A percentile compares a stretch with the other conserved stretches of the same genome.
These are phyloP conservation scores for Sporothrix curviconia DNA, from an alignment of 2,329 filamentous ascomycete genomes.

Conservation along the genomic window DNA sequence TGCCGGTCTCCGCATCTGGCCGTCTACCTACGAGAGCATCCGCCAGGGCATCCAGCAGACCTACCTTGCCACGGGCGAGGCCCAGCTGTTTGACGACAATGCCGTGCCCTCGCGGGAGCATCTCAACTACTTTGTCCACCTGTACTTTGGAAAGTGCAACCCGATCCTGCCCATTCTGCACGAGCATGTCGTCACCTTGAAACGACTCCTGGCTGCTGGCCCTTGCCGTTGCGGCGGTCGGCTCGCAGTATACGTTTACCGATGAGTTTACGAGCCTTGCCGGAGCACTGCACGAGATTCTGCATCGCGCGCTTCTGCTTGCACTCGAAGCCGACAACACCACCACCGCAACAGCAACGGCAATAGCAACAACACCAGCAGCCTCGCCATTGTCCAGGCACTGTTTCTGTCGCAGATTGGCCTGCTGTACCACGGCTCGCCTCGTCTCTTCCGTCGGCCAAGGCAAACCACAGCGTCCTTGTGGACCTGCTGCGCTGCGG, in stretches of 20 bases:
- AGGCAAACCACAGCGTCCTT: background rate
- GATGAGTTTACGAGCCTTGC: background rate
- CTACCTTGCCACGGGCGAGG: background rate
- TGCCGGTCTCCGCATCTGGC: background rate
- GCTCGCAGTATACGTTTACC: background rate
- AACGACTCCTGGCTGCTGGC: background rate
- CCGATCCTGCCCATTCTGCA: background rate
- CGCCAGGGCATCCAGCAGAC: background rate
- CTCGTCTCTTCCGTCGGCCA: background rate
- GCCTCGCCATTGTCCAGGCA: background rate
- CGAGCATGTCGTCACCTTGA: background rate
- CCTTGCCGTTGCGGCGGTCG: background rate
- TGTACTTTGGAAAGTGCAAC: background rate
- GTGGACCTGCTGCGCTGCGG: background rate
- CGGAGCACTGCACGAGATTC: background rate
- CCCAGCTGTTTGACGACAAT: background rate
- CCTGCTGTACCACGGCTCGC: background rate
- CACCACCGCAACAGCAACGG: no score
- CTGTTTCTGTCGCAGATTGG: background rate
- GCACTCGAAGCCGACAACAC: background rate
- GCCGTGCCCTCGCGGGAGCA: background rate
- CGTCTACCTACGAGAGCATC: background rate
- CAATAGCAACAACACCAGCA: background rate
- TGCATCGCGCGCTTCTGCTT: background rate
- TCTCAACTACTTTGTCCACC: background rate